phyloP scores from a whole-genome alignment of 768 basidiomycete species.

The Tulasnella calospora region DNA sequence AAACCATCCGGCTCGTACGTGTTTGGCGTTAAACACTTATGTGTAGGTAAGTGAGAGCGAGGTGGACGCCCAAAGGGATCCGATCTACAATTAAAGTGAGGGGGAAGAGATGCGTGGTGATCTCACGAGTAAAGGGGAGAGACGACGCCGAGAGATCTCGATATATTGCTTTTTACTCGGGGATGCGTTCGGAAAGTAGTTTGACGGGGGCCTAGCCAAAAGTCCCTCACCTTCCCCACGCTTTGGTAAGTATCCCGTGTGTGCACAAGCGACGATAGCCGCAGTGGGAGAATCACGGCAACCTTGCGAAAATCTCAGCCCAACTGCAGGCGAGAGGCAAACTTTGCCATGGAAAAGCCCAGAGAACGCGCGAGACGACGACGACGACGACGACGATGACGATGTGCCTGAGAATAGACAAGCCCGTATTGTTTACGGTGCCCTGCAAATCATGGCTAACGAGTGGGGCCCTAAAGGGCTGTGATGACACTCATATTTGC shows the following conservation, averaged over 20 bases:
- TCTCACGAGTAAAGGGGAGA: background rate
- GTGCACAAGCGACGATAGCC: background rate
- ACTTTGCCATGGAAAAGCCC: background rate
- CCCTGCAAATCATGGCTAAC: background rate
- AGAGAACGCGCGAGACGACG: background rate
- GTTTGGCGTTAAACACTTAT: background rate
- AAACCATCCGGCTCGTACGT: background rate
- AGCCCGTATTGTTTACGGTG: background rate
- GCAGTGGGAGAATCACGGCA: background rate
- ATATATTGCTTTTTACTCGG: background rate
- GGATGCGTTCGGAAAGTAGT: background rate
- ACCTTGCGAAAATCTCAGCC: background rate
- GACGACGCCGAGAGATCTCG: background rate
- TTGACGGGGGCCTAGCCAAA: background rate
- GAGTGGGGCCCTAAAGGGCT: slow-evolving; percentile 6
- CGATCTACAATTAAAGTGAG: background rate
- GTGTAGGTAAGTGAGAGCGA: background rate
- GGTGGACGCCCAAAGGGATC: background rate
- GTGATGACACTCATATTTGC: background rate
- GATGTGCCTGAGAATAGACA: background rate
- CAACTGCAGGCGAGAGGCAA: background rate
- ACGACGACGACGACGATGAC: background rate
- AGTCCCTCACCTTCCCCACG: background rate
- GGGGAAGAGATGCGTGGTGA: background rate
- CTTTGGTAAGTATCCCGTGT: background rate